A percentile compares a stretch with the other conserved stretches of the same genome.
These are phyloP conservation scores for Pulveroboletus frians DNA, from an alignment of 768 basidiomycete species.

Conservation along the genomic window DNA sequence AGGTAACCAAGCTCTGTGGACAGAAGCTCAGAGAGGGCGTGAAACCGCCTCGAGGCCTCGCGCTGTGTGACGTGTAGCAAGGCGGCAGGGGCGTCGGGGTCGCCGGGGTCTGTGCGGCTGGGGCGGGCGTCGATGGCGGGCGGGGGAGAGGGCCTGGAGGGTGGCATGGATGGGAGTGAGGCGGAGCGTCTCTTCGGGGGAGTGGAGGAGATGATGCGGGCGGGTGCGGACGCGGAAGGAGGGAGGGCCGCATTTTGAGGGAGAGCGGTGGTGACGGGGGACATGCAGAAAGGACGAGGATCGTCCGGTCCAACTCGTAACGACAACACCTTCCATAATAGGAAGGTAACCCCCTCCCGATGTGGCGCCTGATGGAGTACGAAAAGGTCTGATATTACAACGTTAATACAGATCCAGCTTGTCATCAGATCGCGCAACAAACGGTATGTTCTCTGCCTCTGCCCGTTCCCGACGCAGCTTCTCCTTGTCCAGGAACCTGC, in stretches of 20 bases:
- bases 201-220: neutral
- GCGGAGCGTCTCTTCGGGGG: neutral
- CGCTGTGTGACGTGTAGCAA: neutral
- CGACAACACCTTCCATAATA: slow-evolving; percentile 8
- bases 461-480: slow-evolving; percentile 50
- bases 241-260: neutral
- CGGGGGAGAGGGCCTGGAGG: slow-evolving; percentile 10
- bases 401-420: slow-evolving; percentile 54
- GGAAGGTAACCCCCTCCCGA: neutral
- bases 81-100: neutral
- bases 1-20: slow-evolving; percentile 83
- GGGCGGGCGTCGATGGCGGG: neutral
- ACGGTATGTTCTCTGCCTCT: slow-evolving; percentile 57
- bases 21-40: slow-evolving; percentile 82
- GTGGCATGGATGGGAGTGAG: slow-evolving; percentile 39
- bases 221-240: neutral
- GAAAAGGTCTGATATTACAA: too few relatives aligned
- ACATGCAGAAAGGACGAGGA: neutral
- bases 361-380: too few relatives aligned
- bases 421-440: slow-evolving; percentile 57
- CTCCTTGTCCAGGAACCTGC: slow-evolving; percentile 70
- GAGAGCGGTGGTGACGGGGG: neutral
- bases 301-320: neutral
- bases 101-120: neutral
- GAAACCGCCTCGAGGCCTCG: slow-evolving; percentile 50